A percentile compares a stretch with the other conserved stretches of the same genome.
Evolutionary conservation across 1,284 basidiomycete genomes (phyloP).

Genomic region (Cryptococcus maquisensis): DNA sequence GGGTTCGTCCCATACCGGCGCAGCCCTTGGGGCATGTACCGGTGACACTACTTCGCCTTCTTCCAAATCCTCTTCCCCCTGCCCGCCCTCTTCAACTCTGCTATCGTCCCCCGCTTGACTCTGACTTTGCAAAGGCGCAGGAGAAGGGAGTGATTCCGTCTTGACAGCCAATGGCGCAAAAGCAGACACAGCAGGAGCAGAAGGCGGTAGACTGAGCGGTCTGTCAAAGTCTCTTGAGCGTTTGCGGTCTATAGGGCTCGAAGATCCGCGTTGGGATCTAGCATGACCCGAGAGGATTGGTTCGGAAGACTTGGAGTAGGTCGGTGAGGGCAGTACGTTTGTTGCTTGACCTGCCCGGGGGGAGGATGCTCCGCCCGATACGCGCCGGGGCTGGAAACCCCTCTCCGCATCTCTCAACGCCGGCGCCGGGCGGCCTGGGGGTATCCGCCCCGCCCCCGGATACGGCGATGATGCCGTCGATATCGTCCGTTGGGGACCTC

Average conservation of each 20-base stretch:
- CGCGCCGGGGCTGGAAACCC: conserved; percentile 3
- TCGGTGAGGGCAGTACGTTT: conserved; percentile 10
- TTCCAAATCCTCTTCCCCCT: conserved; percentile 31
- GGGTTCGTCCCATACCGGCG: conserved; percentile 3
- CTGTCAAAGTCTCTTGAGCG: background rate
- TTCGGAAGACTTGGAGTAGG: conserved; percentile 4
- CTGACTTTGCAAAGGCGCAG: no score
- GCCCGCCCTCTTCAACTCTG: background rate
- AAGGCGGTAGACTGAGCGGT: conserved; percentile 4
- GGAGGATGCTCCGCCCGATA: background rate
- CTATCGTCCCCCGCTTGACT: background rate
- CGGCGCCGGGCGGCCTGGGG: conserved; percentile 7
- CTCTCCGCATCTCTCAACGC: background rate
- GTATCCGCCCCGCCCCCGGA: conserved; percentile 8
- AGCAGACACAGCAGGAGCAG: conserved; percentile 5
- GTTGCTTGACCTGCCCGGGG: no score
- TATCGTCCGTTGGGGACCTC: conserved; percentile 3
- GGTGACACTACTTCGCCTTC: conserved; percentile 45
- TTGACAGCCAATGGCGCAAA: background rate
- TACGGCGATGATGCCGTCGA: background rate
- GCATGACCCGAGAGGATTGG: conserved; percentile 18
- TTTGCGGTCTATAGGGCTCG: conserved; percentile 24
- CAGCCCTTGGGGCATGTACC: conserved; percentile 11
- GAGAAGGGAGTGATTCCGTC: background rate
- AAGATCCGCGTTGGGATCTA: conserved; percentile 28